A percentile compares a stretch with the other conserved stretches of the same genome.
These are phyloP conservation scores for Apophysomyces variabilis DNA, from an alignment of 371 early-diverging fungal genomes.

Conservation along the genomic window DNA sequence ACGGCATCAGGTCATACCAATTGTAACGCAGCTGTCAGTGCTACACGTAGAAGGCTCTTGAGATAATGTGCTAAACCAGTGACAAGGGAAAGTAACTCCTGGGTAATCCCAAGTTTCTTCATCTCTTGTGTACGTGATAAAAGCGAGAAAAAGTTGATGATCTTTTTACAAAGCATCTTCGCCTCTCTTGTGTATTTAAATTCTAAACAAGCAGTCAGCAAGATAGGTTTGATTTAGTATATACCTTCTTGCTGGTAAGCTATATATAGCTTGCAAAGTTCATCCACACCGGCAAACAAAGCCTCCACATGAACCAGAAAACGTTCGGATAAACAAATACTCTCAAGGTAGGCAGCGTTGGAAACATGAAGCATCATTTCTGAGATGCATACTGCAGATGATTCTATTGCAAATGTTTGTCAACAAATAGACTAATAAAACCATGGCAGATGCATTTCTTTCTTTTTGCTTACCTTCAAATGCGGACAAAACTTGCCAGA, in stretches of 20 bases:
- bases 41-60: conserved; percentile 88
- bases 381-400: conserved; percentile 96
- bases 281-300: conserved; percentile 89
- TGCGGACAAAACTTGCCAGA: conserved; percentile 91
- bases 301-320: conserved; percentile 95
- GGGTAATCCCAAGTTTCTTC: conserved; percentile 75
- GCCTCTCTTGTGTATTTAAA: conserved; percentile 88
- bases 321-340: conserved; percentile 85
- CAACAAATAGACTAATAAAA: conserved; percentile 2
- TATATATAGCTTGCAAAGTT: conserved; percentile 32
- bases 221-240: conserved; percentile 1
- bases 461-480: conserved; percentile 70
- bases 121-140: conserved; percentile 81
- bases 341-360: conserved; percentile 84
- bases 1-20: conserved; percentile 42
- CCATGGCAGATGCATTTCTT: not conserved
- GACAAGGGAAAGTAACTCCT: conserved; percentile 88
- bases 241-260: conserved; percentile 44
- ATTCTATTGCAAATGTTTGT: conserved; percentile 58
- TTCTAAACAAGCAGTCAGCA: conserved; percentile 43
- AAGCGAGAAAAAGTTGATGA: conserved; percentile 93
- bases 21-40: conserved; percentile 85
- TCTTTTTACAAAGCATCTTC: conserved; percentile 66
- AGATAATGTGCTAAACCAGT: conserved; percentile 92
- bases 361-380: conserved; percentile 97